Evolutionary conservation across 495 filamentous ascomycete species (phyloP).

Genomic region (Penicillium lagena): DNA sequence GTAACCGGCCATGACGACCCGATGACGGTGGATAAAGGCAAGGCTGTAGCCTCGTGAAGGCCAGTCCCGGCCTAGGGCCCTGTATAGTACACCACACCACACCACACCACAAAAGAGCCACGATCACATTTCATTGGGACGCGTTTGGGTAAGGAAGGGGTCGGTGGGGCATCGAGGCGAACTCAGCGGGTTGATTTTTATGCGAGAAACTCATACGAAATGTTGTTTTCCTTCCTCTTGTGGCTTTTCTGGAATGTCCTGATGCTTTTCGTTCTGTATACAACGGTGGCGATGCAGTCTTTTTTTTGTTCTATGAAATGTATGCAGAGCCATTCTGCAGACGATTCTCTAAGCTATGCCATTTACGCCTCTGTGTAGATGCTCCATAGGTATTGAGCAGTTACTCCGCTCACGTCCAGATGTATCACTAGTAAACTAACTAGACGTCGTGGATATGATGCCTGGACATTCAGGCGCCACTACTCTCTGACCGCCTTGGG

Average conservation of each 20-base stretch:
- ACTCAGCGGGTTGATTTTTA: constrained; percentile 36
- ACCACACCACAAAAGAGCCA: constrained; percentile 24
- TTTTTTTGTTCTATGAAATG: constrained; percentile 1
- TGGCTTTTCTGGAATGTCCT: constrained; percentile 1
- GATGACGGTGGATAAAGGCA: constrained; percentile 29
- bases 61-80: constrained; percentile 27
- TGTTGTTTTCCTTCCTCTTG: constrained; percentile 11
- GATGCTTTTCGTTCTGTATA: not conserved
- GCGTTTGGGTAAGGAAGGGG: constrained; percentile 31
- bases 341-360: not conserved
- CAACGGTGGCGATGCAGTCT: not conserved
- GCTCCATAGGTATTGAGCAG: too few species aligned
- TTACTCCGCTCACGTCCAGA: too few species aligned
- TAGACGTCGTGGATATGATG: not conserved
- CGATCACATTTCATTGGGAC: constrained; percentile 33
- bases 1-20: constrained; percentile 39
- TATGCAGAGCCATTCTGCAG: constrained; percentile 3
- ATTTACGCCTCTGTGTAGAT: too few species aligned
- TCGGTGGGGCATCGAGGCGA: constrained; percentile 37
- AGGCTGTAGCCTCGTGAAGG: constrained; percentile 25
- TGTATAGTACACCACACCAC: constrained; percentile 40
- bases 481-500: constrained; percentile 21
- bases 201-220: constrained; percentile 15
- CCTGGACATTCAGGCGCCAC: not conserved
- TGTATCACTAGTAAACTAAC: too few species aligned